phyloP scores from a whole-genome alignment of 805 yeast species.

The Candida saitoana region DNA sequence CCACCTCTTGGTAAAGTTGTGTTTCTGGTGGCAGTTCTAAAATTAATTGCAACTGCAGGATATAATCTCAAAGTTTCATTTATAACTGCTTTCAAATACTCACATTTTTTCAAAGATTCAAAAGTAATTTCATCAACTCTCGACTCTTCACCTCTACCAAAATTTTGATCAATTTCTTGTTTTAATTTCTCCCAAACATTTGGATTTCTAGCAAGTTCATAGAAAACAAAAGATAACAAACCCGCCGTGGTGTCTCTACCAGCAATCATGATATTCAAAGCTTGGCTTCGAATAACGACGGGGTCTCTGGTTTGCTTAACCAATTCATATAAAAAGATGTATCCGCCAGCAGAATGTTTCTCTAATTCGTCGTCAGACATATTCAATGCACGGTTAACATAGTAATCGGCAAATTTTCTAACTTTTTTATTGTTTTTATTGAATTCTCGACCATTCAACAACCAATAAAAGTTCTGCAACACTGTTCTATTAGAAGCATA shows the following conservation, averaged over 20 bases:
- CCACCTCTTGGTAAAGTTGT: conserved; percentile 29
- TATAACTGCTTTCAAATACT: conserved; percentile 25
- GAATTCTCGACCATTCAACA: conserved; percentile 16
- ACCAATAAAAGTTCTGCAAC: conserved; percentile 27
- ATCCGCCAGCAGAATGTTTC: conserved; percentile 23
- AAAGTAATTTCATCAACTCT: conserved; percentile 22
- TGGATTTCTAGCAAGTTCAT: conserved; percentile 31
- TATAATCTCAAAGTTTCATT: conserved; percentile 32
- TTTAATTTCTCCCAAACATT: conserved; percentile 24
- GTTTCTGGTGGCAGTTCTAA: conserved; percentile 20
- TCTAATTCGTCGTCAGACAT: conserved; percentile 27
- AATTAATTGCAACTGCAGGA: conserved; percentile 33
- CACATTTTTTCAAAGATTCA: conserved; percentile 31
- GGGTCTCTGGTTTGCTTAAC: conserved; percentile 35
- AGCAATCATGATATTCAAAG: conserved; percentile 36
- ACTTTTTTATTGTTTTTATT: conserved; percentile 14
- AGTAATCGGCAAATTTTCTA: conserved; percentile 18
- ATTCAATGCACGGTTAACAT: conserved; percentile 28
- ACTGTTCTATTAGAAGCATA: conserved; percentile 29
- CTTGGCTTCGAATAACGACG: conserved; percentile 32
- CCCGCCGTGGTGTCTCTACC: conserved; percentile 37
- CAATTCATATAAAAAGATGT: conserved; percentile 36
- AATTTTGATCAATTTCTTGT: conserved; percentile 21
- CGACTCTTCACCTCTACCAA: conserved; percentile 22
- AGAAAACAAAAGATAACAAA: conserved; percentile 24